phyloP scores from a whole-genome alignment of 257 asterid genomes.

The Scutellaria barbata region DNA sequence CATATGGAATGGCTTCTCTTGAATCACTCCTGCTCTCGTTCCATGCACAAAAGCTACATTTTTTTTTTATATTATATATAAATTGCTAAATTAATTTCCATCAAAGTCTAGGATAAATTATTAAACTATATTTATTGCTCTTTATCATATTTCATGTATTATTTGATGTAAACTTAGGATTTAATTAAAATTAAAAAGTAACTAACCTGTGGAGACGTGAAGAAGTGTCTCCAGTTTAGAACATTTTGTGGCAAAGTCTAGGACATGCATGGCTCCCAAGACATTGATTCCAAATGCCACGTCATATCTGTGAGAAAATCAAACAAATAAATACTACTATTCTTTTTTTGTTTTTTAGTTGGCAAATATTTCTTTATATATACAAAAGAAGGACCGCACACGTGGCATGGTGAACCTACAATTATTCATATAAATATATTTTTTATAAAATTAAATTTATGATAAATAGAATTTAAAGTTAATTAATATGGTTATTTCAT shows the following conservation, averaged over 20 bases:
- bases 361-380: too few species aligned
- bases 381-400: too few species aligned
- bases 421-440: too few species aligned
- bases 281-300: slow-evolving; percentile 52
- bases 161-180: not conserved
- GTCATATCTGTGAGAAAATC: slow-evolving; percentile 49
- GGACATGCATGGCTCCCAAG: slow-evolving; percentile 48
- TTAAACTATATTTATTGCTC: too few species aligned
- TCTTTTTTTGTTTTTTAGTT: too few species aligned
- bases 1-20: slow-evolving; percentile 47
- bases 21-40: slow-evolving; percentile 44
- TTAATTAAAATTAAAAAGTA: not conserved
- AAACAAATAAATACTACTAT: not conserved
- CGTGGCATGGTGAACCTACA: too few species aligned
- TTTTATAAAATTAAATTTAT: too few species aligned
- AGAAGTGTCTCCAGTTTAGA: slow-evolving; percentile 48
- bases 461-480: too few species aligned
- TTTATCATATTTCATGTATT: too few species aligned
- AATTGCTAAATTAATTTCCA: not conserved
- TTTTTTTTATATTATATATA: not conserved
- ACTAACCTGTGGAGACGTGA: slow-evolving; percentile 62
- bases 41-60: slow-evolving; percentile 52
- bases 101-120: not conserved
- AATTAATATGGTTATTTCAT: too few species aligned
- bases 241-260: slow-evolving; percentile 51